phyloP scores from a whole-genome alignment of 768 basidiomycete species.

The Lentinula lateritia region DNA sequence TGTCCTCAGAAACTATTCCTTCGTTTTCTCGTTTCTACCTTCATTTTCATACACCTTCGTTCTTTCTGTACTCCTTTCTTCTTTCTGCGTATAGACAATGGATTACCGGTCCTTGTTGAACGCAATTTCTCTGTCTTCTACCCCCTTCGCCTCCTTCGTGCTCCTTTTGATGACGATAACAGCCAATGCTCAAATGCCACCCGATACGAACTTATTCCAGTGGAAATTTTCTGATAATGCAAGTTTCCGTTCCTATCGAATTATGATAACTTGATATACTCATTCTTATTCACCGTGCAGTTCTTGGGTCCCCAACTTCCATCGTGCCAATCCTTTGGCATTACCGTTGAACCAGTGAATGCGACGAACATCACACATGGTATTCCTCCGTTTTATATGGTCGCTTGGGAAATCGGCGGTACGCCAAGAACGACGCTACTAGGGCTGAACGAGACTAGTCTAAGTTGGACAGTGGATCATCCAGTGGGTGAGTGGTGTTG shows the following conservation, averaged over 20 bases:
- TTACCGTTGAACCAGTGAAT: constrained; percentile 19
- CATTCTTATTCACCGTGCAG: constrained; percentile 2
- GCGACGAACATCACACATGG: constrained; percentile 15
- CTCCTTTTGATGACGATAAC: constrained; percentile 7
- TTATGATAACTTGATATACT: neutral
- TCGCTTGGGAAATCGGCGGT: constrained; percentile 26
- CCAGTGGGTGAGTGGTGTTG: constrained; percentile 22
- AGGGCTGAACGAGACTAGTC: constrained; percentile 20
- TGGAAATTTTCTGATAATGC: constrained; percentile 27
- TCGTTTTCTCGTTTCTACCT: constrained; percentile 9
- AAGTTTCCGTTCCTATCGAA: constrained; percentile 4
- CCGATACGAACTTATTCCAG: constrained; percentile 16
- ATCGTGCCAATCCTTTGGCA: constrained; percentile 16
- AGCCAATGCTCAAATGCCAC: constrained; percentile 1
- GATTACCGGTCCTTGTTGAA: neutral
- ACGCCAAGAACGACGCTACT: constrained; percentile 20
- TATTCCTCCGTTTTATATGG: constrained; percentile 28
- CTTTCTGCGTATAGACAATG: constrained; percentile 7
- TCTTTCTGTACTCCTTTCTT: constrained; percentile 3
- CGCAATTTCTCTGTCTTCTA: neutral
- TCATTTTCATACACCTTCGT: neutral
- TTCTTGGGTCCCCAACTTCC: constrained; percentile 11
- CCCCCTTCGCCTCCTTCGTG: constrained; percentile 5
- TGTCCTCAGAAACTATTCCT: neutral
- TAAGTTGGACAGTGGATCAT: constrained; percentile 29